A percentile compares a stretch with the other conserved stretches of the same genome.
Conservation (phyloP, 768 basidiomycete genomes). For the Porphyrellus cyaneotinctus region DNA sequence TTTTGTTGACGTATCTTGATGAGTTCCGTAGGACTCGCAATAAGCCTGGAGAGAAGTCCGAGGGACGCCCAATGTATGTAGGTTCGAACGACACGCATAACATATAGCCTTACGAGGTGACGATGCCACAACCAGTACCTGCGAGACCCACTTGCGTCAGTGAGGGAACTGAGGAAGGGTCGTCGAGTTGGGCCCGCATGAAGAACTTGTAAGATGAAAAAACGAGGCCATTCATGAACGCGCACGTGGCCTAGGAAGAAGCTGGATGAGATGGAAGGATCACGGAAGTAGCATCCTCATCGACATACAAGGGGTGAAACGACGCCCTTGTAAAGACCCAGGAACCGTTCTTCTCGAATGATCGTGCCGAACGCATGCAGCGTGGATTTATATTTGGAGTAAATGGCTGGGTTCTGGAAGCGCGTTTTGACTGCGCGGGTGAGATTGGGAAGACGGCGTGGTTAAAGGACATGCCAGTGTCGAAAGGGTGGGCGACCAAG, state of each 20-base stretch:
- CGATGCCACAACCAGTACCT: slow-evolving; percentile 74
- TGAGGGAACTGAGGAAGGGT: slow-evolving; percentile 48
- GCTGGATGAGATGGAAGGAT: not conserved
- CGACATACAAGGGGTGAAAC: slow-evolving; percentile 70
- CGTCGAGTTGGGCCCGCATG: slow-evolving; percentile 59
- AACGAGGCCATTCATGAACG: slow-evolving; percentile 80
- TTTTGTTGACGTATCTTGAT: slow-evolving; percentile 85
- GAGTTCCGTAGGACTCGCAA: slow-evolving; percentile 83
- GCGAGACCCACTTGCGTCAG: slow-evolving; percentile 72
- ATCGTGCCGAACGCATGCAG: slow-evolving; percentile 66
- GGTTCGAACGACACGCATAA: not conserved
- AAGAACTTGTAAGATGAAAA: slow-evolving; percentile 84
- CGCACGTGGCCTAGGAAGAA: slow-evolving; percentile 52
- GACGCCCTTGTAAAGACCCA: slow-evolving; percentile 73
- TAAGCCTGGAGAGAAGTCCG: slow-evolving; percentile 44
- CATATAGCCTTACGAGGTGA: slow-evolving; percentile 59
- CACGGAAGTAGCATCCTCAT: too few species aligned
- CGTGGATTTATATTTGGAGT: slow-evolving; percentile 57
- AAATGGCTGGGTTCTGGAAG: slow-evolving; percentile 62
- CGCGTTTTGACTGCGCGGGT: slow-evolving; percentile 66
- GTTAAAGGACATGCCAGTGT: slow-evolving; percentile 51
- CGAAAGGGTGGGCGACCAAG: slow-evolving; percentile 73
- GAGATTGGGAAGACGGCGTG: not conserved
- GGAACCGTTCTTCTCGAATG: slow-evolving; percentile 61
- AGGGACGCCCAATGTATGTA: not conserved